Evolutionary conservation across 768 basidiomycete genomes (phyloP).

Genomic region (Austroboletus eburneus): DNA sequence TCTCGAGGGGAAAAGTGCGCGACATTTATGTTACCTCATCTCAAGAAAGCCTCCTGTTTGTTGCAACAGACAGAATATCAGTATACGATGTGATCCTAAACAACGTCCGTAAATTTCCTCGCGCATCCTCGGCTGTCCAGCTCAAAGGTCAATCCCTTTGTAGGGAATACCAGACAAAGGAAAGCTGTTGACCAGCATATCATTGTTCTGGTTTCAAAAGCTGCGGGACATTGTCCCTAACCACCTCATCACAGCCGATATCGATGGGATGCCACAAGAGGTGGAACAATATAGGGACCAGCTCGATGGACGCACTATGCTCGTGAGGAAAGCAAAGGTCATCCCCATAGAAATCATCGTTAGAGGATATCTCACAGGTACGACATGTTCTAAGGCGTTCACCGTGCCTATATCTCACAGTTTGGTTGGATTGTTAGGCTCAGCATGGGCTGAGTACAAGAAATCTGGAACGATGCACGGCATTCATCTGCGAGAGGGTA

Average conservation of each 20-base stretch:
- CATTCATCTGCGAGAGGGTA: constrained; percentile 70
- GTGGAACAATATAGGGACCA: constrained; percentile 70
- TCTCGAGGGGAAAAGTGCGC: constrained; percentile 93
- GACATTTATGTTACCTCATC: constrained; percentile 84
- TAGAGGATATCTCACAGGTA: constrained; percentile 94
- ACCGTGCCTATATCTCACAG: constrained; percentile 6
- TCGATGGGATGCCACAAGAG: constrained; percentile 80
- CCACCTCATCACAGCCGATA: constrained; percentile 76
- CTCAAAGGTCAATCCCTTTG: neutral
- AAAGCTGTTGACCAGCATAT: constrained; percentile 81
- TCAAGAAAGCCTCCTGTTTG: constrained; percentile 75
- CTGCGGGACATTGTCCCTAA: constrained; percentile 78
- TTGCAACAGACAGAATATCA: constrained; percentile 93
- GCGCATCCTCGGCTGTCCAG: neutral
- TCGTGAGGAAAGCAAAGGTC: constrained; percentile 85
- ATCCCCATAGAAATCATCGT: constrained; percentile 95
- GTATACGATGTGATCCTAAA: constrained; percentile 94
- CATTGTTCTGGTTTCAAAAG: constrained; percentile 93
- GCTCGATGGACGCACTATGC: constrained; percentile 83
- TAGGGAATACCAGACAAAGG: constrained; percentile 97
- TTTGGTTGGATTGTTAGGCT: constrained; percentile 56
- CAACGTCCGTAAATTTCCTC: constrained; percentile 58
- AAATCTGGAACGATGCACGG: constrained; percentile 85
- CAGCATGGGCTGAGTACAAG: constrained; percentile 94
- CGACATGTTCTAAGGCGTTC: constrained; percentile 12